phyloP scores from a whole-genome alignment of 306 rosid species.

The Parietaria judaica region DNA sequence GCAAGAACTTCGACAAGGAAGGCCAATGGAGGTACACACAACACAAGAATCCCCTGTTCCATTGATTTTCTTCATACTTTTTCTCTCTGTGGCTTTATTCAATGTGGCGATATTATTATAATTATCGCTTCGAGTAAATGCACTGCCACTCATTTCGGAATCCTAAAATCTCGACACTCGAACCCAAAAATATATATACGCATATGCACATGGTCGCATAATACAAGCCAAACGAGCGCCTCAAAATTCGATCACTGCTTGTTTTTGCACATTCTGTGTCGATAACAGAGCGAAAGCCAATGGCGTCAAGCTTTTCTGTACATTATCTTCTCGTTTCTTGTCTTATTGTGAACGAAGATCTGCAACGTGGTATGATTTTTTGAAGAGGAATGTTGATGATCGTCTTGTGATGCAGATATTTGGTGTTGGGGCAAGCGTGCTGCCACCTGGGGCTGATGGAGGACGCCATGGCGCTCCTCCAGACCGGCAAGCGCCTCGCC shows the following conservation, averaged over 20 bases:
- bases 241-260: too few relatives aligned
- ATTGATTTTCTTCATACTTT: slow-evolving; percentile 25
- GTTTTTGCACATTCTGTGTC: too few relatives aligned
- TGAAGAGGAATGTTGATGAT: too few relatives aligned
- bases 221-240: too few relatives aligned
- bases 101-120: slow-evolving; percentile 10
- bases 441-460: slow-evolving; percentile 91
- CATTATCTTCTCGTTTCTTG: too few relatives aligned
- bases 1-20: slow-evolving; percentile 67
- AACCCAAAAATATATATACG: too few relatives aligned
- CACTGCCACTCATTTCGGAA: slow-evolving; percentile 25
- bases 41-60: slow-evolving; percentile 19
- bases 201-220: too few relatives aligned
- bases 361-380: too few relatives aligned
- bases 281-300: too few relatives aligned
- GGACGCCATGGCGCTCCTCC: slow-evolving; percentile 94
- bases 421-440: slow-evolving; percentile 87
- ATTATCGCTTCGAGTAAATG: slow-evolving; percentile 37
- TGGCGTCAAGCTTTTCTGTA: too few relatives aligned
- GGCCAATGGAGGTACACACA: slow-evolving; percentile 86
- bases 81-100: slow-evolving; percentile 19
- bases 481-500: slow-evolving; percentile 87
- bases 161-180: slow-evolving; percentile 17
- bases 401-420: slow-evolving; percentile 38
- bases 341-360: too few relatives aligned